Evolutionary conservation across 78 protist genomes (phyloP).

Genomic region (Mantamonas sphyraenae): DNA sequence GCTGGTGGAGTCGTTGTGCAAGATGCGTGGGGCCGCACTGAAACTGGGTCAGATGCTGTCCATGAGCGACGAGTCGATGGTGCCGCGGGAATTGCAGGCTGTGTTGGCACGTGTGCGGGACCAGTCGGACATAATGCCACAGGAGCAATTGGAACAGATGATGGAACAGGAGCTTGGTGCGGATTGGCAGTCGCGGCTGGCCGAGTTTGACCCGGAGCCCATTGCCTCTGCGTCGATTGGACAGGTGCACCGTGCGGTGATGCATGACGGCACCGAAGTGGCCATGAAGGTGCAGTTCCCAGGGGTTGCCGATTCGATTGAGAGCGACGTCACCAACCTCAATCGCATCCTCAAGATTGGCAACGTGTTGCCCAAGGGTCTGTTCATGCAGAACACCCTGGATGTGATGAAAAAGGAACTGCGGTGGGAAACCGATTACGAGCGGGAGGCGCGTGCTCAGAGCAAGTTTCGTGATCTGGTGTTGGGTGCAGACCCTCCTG

Average conservation of each 20-base stretch:
- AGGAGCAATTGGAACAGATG: conserved; percentile 21
- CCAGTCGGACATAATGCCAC: conserved; percentile 74
- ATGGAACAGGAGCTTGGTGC: conserved; percentile 55
- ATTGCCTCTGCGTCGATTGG: conserved; percentile 86
- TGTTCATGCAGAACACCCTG: conserved; percentile 58
- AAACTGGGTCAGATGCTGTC: conserved; percentile 79
- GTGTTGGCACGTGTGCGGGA: conserved; percentile 67
- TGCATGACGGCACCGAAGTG: conserved; percentile 46
- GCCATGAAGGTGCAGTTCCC: conserved; percentile 78
- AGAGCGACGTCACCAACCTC: conserved; percentile 55
- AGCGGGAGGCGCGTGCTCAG: conserved; percentile 50
- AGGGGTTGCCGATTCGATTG: conserved; percentile 77
- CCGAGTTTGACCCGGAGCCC: conserved; percentile 53
- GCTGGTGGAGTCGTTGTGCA: conserved; percentile 55
- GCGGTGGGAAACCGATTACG: conserved; percentile 67
- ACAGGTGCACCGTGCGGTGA: conserved; percentile 68
- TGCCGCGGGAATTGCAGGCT: conserved; percentile 22
- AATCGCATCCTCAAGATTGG: conserved; percentile 33
- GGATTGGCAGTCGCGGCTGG: conserved; percentile 49
- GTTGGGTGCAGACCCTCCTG: neutral
- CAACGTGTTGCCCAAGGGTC: conserved; percentile 58
- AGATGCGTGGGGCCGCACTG: conserved; percentile 86
- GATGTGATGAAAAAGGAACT: conserved; percentile 50
- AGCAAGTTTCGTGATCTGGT: conserved; percentile 7
- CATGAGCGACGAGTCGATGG: conserved; percentile 67